Evolutionary conservation across 768 basidiomycete genomes (phyloP).

Genomic region (Panaeolus papilionaceus): DNA sequence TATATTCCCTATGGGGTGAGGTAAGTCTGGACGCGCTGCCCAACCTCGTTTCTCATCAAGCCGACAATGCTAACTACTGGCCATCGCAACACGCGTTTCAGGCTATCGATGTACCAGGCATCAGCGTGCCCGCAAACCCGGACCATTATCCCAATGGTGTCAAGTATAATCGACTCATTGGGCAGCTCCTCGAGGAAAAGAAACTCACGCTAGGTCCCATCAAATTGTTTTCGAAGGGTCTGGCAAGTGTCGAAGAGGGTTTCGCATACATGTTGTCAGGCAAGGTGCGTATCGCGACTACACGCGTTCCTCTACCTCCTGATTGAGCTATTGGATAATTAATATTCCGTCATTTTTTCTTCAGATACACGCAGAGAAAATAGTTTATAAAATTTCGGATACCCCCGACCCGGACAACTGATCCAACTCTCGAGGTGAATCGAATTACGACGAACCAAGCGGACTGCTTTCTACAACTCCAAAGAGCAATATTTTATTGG

Average conservation of each 20-base stretch:
- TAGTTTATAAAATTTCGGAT: conserved; percentile 25
- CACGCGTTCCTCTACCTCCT: background rate
- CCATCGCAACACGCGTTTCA: background rate
- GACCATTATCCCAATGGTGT: conserved; percentile 26
- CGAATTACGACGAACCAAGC: background rate
- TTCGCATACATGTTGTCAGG: conserved; percentile 24
- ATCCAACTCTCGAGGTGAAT: background rate
- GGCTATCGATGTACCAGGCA: conserved; percentile 9
- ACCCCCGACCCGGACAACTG: conserved; percentile 19
- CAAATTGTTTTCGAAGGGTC: conserved; percentile 28
- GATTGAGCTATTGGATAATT: background rate
- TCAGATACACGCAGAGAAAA: conserved; percentile 26
- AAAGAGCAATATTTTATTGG: background rate
- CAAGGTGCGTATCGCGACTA: conserved; percentile 18
- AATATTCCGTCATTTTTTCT: background rate
- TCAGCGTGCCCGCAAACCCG: conserved; percentile 12
- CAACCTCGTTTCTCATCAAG: background rate
- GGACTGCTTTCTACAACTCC: conserved; percentile 8
- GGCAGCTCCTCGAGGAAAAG: conserved; percentile 22
- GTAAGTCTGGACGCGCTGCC: conserved; percentile 18
- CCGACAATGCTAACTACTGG: background rate
- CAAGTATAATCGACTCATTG: conserved; percentile 25
- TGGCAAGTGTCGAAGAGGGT: conserved; percentile 28
- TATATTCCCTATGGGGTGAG: conserved; percentile 30
- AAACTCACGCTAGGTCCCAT: conserved; percentile 25